Evolutionary conservation across 176 grass and related monocot genomes (phyloP), one percentile per base, ranked within the genome.

Genomic region (Juncus effusus): DNA sequence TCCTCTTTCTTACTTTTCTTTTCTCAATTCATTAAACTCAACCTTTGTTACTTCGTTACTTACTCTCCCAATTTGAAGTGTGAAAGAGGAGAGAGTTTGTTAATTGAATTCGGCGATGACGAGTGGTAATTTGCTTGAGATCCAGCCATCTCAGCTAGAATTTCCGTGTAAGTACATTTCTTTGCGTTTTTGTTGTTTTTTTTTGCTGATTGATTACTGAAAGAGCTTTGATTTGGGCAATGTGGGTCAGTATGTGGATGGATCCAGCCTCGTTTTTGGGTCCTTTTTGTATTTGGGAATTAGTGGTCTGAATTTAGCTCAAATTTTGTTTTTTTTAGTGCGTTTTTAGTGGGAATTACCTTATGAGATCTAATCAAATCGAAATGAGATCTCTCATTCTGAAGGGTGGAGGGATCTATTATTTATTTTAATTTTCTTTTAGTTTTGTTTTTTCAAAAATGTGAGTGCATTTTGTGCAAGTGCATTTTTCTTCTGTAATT

Each of bases 61-160:
- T 57, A 59, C 65, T 71, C 61, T 44, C 59, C 80, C 28, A 76
- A 78, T 52, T 67, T 66, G 51, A 38, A 7, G 5, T 64, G 63
- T 45, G 72, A 54, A n/a, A 60, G 16, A 10, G 9, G 42, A 72
- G 2, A 64, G 40, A 62, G 28, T 81, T 69, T 65, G 49, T 2
- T 1, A 38, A 40, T 65, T 35, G 61, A 16, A 60, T 63, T 70
- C 10, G 54, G 16, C 15, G 63, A 90, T 90, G 87, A 79, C 79
- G 68, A 79, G 82, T 51, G 83, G 72, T 66, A 28, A 28, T 28
- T 76, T 89, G 49, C 88, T 99, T 63, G 85, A 99, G 72, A 89
- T 99, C 88, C 85, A 87, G 59, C 94, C 94, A 3, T 79, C 67
- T 13, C 88, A 93, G 85, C 85, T 99, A 19, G 69, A 79, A 78